Percentiles rank a stretch among this genome's conserved stretches.
Conservation (phyloP, 768 basidiomycete genomes). For the Tylopilus rubrobrunneus region DNA sequence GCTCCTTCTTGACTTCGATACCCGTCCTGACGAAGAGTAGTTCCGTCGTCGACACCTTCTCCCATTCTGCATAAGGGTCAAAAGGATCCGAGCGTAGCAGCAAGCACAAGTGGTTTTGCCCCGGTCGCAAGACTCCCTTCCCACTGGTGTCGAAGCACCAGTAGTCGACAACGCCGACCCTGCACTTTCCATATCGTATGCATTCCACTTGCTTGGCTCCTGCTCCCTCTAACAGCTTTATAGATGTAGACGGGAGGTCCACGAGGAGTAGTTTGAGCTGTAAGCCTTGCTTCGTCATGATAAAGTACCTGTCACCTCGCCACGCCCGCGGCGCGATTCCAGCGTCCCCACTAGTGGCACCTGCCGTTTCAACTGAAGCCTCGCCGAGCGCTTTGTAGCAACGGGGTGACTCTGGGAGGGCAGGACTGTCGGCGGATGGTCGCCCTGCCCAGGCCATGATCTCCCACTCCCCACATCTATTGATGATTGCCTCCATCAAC, state of each 20-base stretch:
- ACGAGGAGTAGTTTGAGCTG: slow-evolving; percentile 24
- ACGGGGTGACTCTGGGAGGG: slow-evolving; percentile 30
- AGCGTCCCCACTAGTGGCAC: neutral
- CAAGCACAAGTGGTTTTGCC: slow-evolving; percentile 29
- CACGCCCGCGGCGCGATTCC: slow-evolving; percentile 4
- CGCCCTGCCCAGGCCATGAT: slow-evolving; percentile 31
- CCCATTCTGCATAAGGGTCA: slow-evolving; percentile 25
- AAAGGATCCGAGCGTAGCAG: slow-evolving; percentile 27
- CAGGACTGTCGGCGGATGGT: slow-evolving; percentile 25
- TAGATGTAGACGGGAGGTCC: slow-evolving; percentile 16
- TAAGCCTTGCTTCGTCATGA: slow-evolving; percentile 32
- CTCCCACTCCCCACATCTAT: slow-evolving; percentile 29
- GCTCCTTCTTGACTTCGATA: slow-evolving; percentile 13
- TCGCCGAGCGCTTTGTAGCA: slow-evolving; percentile 24
- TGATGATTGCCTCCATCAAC: slow-evolving; percentile 28
- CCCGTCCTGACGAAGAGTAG: slow-evolving; percentile 22
- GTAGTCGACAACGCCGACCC: slow-evolving; percentile 28
- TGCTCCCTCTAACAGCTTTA: slow-evolving; percentile 17
- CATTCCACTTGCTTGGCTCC: slow-evolving; percentile 10
- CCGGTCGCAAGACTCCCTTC: slow-evolving; percentile 16
- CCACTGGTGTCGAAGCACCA: slow-evolving; percentile 32
- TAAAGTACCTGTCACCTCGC: slow-evolving; percentile 27
- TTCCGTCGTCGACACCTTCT: slow-evolving; percentile 26
- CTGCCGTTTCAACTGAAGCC: neutral
- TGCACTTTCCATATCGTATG: slow-evolving; percentile 17